Conservation (phyloP, 2,329 filamentous ascomycete species). For the Talaromyces piceae region DNA sequence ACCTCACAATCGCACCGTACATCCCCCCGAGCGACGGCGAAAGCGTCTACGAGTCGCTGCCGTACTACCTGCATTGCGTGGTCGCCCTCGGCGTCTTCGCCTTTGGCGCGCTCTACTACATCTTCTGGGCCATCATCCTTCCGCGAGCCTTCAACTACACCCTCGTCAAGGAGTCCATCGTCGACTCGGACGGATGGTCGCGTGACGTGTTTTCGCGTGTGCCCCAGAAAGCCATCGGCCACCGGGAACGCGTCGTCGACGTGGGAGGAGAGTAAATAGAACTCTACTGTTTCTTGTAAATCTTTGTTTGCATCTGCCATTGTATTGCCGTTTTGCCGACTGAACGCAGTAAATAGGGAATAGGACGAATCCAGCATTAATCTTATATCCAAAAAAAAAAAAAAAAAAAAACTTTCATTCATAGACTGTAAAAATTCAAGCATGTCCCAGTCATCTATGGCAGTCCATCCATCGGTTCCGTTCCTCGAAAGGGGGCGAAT, state of each 20-base stretch:
- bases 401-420: not conserved
- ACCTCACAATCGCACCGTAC: slow-evolving; percentile 46
- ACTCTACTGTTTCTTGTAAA: not conserved
- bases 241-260: slow-evolving; percentile 2
- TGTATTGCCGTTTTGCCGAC: too few species aligned
- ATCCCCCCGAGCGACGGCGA: slow-evolving; percentile 42
- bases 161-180: slow-evolving; percentile 47
- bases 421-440: not conserved
- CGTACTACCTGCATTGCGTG: slow-evolving; percentile 48
- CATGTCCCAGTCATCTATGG: slow-evolving; percentile 42
- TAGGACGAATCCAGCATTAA: too few species aligned
- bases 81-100: slow-evolving; percentile 46
- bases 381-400: too few species aligned
- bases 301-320: not conserved
- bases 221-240: slow-evolving; percentile 22
- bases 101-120: slow-evolving; percentile 45
- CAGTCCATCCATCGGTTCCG: slow-evolving; percentile 32
- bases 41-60: slow-evolving; percentile 46
- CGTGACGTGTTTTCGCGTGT: slow-evolving; percentile 46
- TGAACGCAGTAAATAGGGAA: too few species aligned
- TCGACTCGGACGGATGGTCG: slow-evolving; percentile 59
- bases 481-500: slow-evolving; percentile 27
- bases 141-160: slow-evolving; percentile 42
- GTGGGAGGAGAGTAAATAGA: not conserved
- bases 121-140: slow-evolving; percentile 44